Base-by-base conservation (phyloP, 106 monocot species). In the Ottelia alismoides region DNA sequence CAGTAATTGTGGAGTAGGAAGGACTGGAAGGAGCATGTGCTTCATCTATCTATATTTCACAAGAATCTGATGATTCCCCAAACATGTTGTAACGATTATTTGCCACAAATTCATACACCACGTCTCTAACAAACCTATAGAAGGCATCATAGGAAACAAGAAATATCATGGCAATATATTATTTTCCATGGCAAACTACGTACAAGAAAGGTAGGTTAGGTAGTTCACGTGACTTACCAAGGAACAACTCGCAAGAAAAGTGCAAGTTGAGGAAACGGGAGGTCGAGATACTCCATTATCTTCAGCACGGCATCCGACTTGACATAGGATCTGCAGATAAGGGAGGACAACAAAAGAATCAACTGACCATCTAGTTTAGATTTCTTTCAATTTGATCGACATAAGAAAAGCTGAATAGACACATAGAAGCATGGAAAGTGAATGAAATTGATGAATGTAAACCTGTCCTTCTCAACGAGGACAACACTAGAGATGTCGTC, bases 401-500 rank as follows among this genome's bases (percentile, higher is more conserved):
- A n/a, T n/a, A n/a, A n/a, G n/a, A n/a, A n/a, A n/a, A n/a, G n/a
- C n/a, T n/a, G n/a, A n/a, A n/a, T n/a, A n/a, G n/a, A n/a, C n/a
- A n/a, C n/a, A n/a, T n/a, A n/a, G n/a, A n/a, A n/a, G n/a, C n/a
- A n/a, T 14, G 27, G 25, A 0, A 19, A 28, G 22, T 5, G 10
- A 0, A 23, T 7, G 20, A 47, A 27, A 28, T 22, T 20, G 1
- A 53, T 10, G 5, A 20, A 49, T 51, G 0, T 11, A 2, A 47
- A 94, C 93, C 88, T 78, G 49, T 94, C 67, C 62, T 78, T 76
- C 45, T 88, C 88, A 9, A 96, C 94, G 31, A 96, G 67, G 9
- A 96, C 94, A 21, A 96, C 88, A 35, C 88, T 96, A 59, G 94
- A 96, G 53, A 96, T 96, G 63, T 96, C 94, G 28, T 96, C 84